Conservation (phyloP, 805 yeast species). For the Wickerhamiella alocasiicola region DNA sequence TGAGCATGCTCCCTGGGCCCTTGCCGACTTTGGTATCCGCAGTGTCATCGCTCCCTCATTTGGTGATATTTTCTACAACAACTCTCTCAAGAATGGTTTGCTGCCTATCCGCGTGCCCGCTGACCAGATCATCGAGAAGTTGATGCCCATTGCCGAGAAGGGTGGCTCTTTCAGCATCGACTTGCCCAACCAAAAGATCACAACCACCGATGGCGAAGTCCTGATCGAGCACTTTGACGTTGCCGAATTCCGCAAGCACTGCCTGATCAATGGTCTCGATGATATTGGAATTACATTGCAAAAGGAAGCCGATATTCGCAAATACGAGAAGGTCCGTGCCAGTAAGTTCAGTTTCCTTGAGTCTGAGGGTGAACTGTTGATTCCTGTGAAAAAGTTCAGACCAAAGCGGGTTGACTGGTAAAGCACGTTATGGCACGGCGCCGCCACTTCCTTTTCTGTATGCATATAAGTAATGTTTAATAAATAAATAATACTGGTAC, state of each 20-base stretch:
- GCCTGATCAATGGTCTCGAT: slow-evolving; percentile 87
- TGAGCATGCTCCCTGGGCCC: slow-evolving; percentile 99
- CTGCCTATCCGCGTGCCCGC: slow-evolving; percentile 86
- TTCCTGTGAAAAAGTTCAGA: slow-evolving; percentile 4
- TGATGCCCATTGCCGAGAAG: slow-evolving; percentile 67
- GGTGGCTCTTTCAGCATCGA: slow-evolving; percentile 69
- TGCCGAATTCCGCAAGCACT: slow-evolving; percentile 87
- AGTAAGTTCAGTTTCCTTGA: slow-evolving; percentile 82
- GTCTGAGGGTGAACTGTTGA: slow-evolving; percentile 47
- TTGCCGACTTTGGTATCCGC: slow-evolving; percentile 93
- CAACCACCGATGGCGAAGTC: slow-evolving; percentile 53
- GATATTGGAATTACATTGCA: slow-evolving; percentile 93
- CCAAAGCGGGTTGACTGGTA: slow-evolving; percentile 9
- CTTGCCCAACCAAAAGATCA: slow-evolving; percentile 73
- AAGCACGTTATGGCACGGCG: too few relatives aligned
- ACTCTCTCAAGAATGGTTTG: slow-evolving; percentile 91
- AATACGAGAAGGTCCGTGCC: slow-evolving; percentile 68
- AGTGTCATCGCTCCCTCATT: slow-evolving; percentile 95
- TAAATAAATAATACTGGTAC: too few relatives aligned
- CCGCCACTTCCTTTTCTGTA: too few relatives aligned
- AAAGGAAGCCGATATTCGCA: slow-evolving; percentile 62
- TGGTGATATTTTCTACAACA: slow-evolving; percentile 96
- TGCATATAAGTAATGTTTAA: too few relatives aligned
- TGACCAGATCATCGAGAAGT: slow-evolving; percentile 53
- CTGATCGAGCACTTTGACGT: slow-evolving; percentile 75